Conservation (phyloP, 192 early-diverging fungal genomes). For the Pecoramyces ruminantium region DNA sequence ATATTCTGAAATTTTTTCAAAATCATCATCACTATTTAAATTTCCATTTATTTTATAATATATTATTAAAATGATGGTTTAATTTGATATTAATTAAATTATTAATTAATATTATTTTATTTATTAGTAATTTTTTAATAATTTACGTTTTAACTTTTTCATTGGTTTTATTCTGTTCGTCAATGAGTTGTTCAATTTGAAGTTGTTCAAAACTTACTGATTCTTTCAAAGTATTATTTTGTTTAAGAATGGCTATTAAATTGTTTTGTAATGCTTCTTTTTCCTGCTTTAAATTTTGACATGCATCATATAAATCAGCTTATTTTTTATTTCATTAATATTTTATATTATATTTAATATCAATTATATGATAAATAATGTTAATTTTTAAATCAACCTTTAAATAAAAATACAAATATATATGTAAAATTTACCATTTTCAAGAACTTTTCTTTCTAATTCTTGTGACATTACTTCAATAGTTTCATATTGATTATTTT, state of each 20-base stretch:
- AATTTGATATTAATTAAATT: no score
- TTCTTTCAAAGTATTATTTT: not conserved
- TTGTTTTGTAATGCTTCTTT: not conserved
- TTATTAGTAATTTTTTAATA: not conserved
- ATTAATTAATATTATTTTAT: no score
- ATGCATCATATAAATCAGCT: not conserved
- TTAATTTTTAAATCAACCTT: no score
- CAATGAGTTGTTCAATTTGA: not conserved
- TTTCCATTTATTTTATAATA: no score
- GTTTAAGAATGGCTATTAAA: not conserved
- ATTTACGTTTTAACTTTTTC: not conserved
- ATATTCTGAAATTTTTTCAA: not conserved
- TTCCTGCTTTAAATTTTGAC: not conserved
- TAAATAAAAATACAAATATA: no score
- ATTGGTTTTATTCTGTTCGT: not conserved
- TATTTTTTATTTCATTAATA: not conserved
- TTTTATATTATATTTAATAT: no score
- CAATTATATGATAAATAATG: no score
- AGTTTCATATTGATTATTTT: not conserved
- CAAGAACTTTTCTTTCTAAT: not conserved
- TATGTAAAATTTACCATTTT: not conserved
- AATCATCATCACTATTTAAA: not conserved
- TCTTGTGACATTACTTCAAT: not conserved
- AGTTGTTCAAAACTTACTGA: not conserved
- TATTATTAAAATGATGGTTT: no score